Percentiles rank a stretch among this genome's conserved stretches.
Conservation (phyloP, 352 stramenopile species). For the Blastocystis sp. region DNA sequence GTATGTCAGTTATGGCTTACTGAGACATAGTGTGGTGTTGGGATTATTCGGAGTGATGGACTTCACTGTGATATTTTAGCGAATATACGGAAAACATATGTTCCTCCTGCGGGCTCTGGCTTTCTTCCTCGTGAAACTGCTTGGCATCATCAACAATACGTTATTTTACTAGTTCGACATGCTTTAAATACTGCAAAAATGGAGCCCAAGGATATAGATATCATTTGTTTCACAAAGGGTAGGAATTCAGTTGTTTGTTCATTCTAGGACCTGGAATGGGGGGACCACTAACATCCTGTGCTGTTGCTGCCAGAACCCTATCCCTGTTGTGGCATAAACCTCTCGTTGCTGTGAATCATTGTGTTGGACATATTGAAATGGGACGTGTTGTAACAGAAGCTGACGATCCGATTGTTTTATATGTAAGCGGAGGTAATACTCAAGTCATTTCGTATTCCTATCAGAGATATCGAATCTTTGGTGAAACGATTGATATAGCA, state of each 20-base stretch:
- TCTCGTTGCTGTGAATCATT: constrained; percentile 97
- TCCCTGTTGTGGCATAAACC: constrained; percentile 90
- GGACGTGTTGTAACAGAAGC: constrained; percentile 88
- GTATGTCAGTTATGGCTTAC: constrained; percentile 70
- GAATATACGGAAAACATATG: constrained; percentile 98
- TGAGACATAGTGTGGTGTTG: constrained; percentile 64
- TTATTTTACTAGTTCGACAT: constrained; percentile 87
- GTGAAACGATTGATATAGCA: constrained; percentile 99
- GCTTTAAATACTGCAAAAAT: constrained; percentile 87
- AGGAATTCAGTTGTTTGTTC: background rate
- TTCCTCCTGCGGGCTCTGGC: constrained; percentile 90
- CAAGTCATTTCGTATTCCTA: constrained; percentile 79
- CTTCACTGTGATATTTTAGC: constrained; percentile 85
- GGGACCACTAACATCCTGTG: constrained; percentile 90
- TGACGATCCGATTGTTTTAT: constrained; percentile 93
- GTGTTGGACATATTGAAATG: constrained; percentile 99
- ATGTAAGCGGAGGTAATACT: constrained; percentile 97
- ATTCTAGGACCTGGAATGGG: constrained; percentile 92
- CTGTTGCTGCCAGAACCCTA: constrained; percentile 88
- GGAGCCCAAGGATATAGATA: constrained; percentile 80
- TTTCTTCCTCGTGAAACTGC: constrained; percentile 97
- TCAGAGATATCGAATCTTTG: constrained; percentile 91
- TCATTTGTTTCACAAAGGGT: constrained; percentile 90
- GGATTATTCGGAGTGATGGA: constrained; percentile 62
- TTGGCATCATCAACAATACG: constrained; percentile 95